Percentiles rank a stretch among this genome's conserved stretches.
Evolutionary conservation across 1,284 basidiomycete genomes (phyloP).

Genomic region (Microbotryomycetes sp.): DNA sequence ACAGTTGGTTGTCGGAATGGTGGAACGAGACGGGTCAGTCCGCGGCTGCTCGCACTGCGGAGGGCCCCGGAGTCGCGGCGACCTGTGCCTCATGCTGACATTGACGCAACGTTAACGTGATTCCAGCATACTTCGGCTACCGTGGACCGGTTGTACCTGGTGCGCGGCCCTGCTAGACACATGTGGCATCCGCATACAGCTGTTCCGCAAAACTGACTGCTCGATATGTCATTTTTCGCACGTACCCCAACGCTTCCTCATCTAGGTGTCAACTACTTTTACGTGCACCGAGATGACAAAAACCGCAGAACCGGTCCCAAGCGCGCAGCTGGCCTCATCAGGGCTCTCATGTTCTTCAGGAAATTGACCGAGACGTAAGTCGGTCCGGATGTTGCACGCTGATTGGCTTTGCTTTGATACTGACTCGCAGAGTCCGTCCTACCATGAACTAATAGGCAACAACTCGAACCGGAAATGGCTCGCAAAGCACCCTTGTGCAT

Average conservation of each 20-base stretch:
- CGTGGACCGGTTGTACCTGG: slow-evolving; percentile 49
- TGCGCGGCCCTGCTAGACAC: slow-evolving; percentile 10
- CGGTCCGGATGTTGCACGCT: background rate
- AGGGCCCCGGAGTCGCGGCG: too few relatives aligned
- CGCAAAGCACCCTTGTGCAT: slow-evolving; percentile 80
- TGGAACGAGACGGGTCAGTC: slow-evolving; percentile 74
- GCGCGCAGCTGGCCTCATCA: slow-evolving; percentile 71
- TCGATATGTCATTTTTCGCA: too few relatives aligned
- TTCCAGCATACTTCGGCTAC: slow-evolving; percentile 37
- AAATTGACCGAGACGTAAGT: slow-evolving; percentile 70
- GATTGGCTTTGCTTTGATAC: background rate
- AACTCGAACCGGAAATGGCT: slow-evolving; percentile 84
- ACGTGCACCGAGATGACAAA: slow-evolving; percentile 68
- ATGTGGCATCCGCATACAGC: too few relatives aligned
- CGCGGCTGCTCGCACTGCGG: background rate
- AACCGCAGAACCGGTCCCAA: slow-evolving; percentile 50
- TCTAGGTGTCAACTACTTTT: slow-evolving; percentile 89
- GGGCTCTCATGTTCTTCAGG: slow-evolving; percentile 76
- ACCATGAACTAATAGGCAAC: slow-evolving; percentile 50
- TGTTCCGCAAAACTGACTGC: too few relatives aligned
- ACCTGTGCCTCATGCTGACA: background rate
- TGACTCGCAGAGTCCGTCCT: background rate
- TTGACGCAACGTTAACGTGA: slow-evolving; percentile 47
- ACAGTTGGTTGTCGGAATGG: slow-evolving; percentile 92
- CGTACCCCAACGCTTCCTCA: too few relatives aligned